Conservation (phyloP, 192 early-diverging fungal species). For the Oehlia diaphana region DNA sequence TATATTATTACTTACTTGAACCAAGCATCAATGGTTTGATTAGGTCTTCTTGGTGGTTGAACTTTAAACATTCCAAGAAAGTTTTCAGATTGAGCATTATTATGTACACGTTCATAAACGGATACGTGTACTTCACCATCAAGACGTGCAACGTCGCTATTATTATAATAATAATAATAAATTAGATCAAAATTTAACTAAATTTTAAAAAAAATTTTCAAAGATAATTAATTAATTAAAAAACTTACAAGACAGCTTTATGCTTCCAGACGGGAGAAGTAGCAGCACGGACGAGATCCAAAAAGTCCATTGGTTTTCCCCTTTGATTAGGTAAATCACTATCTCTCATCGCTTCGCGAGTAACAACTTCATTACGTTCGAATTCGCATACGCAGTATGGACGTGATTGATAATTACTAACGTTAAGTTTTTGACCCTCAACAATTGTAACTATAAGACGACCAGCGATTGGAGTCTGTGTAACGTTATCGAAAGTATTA, state of each 20-base stretch:
- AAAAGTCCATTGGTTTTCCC: slow-evolving; percentile 14
- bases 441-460: slow-evolving; percentile 23
- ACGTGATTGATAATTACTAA: slow-evolving; percentile 16
- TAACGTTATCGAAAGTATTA: slow-evolving; percentile 21
- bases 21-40: slow-evolving; percentile 48
- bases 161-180: background rate
- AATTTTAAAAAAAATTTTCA: background rate
- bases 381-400: slow-evolving; percentile 29
- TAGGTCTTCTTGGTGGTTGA: slow-evolving; percentile 42
- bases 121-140: slow-evolving; percentile 22
- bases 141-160: slow-evolving; percentile 25
- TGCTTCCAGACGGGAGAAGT: slow-evolving; percentile 27
- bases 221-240: background rate
- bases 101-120: slow-evolving; percentile 29
- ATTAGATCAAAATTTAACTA: background rate
- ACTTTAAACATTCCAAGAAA: slow-evolving; percentile 48
- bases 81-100: slow-evolving; percentile 33
- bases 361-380: slow-evolving; percentile 25
- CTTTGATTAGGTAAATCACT: background rate
- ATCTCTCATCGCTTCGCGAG: slow-evolving; percentile 24
- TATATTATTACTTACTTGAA: slow-evolving; percentile 29
- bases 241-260: slow-evolving; percentile 24
- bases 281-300: slow-evolving; percentile 28
- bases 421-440: slow-evolving; percentile 26
- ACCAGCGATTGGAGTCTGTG: slow-evolving; percentile 11